Conservation (phyloP, 805 yeast species). For the Candida silvicultrix region DNA sequence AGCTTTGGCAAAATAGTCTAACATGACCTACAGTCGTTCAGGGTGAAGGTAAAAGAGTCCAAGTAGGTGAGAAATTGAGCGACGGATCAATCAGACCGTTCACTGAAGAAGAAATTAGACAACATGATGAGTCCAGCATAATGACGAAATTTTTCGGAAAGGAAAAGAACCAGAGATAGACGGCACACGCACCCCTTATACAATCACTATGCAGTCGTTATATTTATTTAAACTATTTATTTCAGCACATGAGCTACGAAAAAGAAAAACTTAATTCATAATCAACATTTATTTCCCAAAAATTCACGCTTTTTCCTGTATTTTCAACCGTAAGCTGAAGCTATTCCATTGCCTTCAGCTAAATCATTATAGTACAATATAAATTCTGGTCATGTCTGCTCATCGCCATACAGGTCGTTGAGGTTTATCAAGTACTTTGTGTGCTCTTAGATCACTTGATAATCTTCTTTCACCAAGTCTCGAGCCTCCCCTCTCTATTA, state of each 20-base stretch:
- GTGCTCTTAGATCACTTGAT: neutral
- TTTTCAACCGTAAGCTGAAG: neutral
- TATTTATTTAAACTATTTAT: too few species aligned
- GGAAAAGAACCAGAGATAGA: constrained; percentile 3
- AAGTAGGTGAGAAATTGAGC: constrained; percentile 17
- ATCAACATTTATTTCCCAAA: neutral
- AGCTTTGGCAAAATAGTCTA: neutral
- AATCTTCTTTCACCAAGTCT: constrained; percentile 5
- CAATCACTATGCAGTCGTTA: too few species aligned
- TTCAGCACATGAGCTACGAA: too few species aligned
- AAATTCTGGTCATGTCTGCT: neutral
- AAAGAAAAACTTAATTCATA: neutral
- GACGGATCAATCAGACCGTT: constrained; percentile 19
- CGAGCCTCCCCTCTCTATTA: constrained; percentile 12
- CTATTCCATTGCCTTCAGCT: neutral
- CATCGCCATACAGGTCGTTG: neutral
- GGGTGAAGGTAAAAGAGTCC: constrained; percentile 19
- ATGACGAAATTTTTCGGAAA: constrained; percentile 17
- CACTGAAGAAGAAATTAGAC: constrained; percentile 14
- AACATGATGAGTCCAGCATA: constrained; percentile 13
- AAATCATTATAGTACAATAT: neutral
- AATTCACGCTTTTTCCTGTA: neutral
- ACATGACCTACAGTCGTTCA: constrained; percentile 8
- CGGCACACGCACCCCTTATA: too few species aligned
- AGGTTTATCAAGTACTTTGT: neutral